These are phyloP conservation scores for Stachybotrys elegans DNA, from an alignment of 2,329 filamentous ascomycete genomes.

Conservation along the genomic window DNA sequence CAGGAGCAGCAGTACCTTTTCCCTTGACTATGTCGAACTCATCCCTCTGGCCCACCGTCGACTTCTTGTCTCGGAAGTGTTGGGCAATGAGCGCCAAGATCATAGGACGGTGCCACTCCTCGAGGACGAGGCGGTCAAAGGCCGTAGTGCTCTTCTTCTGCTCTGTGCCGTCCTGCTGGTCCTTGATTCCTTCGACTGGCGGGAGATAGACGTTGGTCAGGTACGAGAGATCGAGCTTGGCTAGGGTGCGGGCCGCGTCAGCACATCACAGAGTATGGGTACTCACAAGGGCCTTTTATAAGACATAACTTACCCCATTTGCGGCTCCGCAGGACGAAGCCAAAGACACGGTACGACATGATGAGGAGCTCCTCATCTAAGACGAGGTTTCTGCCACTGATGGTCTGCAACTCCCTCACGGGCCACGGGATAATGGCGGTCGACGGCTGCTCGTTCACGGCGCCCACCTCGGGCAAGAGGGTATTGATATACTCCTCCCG, in stretches of 20 bases:
- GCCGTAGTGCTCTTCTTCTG: slow-evolving; percentile 9
- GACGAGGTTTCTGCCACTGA: no score
- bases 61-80: slow-evolving; percentile 24
- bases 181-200: no score
- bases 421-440: not conserved
- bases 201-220: no score
- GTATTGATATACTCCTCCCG: slow-evolving; percentile 3
- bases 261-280: no score
- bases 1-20: no score
- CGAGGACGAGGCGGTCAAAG: slow-evolving; percentile 21
- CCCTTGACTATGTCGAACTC: slow-evolving; percentile 24
- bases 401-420: not conserved
- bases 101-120: slow-evolving; percentile 18
- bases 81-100: slow-evolving; percentile 23
- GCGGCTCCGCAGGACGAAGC: slow-evolving; percentile 24
- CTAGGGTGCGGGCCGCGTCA: no score
- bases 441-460: not conserved
- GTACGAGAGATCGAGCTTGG: no score
- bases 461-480: not conserved
- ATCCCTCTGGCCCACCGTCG: slow-evolving; percentile 17
- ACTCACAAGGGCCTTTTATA: no score
- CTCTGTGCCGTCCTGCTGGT: no score
- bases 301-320: slow-evolving; percentile 23
- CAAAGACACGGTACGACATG: slow-evolving; percentile 27
- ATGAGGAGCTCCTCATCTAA: slow-evolving; percentile 21